Evolutionary conservation across 2,329 filamentous ascomycete species (phyloP), one percentile per base, ranked within the genome.

Genomic region (Plenodomus biglobosus): DNA sequence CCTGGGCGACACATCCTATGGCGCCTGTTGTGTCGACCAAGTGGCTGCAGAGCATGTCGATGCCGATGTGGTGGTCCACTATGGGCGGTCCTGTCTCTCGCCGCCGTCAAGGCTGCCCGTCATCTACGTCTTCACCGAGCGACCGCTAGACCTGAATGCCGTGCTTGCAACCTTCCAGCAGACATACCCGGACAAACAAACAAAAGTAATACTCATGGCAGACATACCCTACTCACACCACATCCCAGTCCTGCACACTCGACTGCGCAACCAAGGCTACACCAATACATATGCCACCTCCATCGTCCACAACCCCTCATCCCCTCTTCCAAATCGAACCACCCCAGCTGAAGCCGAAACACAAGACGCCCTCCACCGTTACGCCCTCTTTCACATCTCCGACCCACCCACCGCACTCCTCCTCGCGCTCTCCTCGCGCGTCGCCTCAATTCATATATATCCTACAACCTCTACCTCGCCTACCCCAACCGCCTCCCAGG

Each of bases 11-110:
- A 97, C 94, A 2, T 96, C 92, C 1, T 99, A 97, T 73, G 95
- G 94, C 50, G 87, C 92, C 0, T 99, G 94, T 74, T 99, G 94
- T 65, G 92, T 97, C 16, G 94, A 99, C 65, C 94, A 99, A 75
- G 86, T 97, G 35, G 94, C 94, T 0, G 94, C 94, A 2, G 92
- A 99, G 70, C 94, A 99, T 69, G 87, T 90, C 15, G 82, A 90
- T 62, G 92, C 94, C 6, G 87, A 97, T 53, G 89, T 91, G 0
- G 88, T 97, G 1, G 86, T 99, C 13, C 94, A 99, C 70, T 99
- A 97, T 62, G 94, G 94, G 2, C 81, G 94, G 43, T 87, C 92
- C 0, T 99, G 94, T 66, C 78, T 99, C 19, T 96, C 91, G 7
- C 92, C 92, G 0, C 95, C 92, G 0, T 88, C 88, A 10, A 80